Percentiles rank a stretch among this genome's conserved stretches.
Evolutionary conservation across 179 eudicot genomes (phyloP).

Genomic region (Carnegiea gigantea): DNA sequence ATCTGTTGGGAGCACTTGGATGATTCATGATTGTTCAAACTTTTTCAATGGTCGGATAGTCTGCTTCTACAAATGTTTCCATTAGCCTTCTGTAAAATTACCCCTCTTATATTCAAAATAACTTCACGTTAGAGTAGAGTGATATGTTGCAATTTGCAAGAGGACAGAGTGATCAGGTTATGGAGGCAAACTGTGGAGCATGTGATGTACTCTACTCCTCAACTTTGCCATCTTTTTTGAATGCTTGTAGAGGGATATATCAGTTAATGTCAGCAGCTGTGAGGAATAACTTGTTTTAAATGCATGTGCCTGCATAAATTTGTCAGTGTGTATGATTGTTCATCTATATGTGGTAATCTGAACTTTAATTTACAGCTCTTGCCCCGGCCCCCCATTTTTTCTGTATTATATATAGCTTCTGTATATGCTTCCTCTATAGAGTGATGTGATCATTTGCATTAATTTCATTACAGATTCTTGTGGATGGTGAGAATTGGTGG

Average conservation of each 20-base stretch:
- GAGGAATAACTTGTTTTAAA: neutral
- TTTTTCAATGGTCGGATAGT: neutral
- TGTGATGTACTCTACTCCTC: neutral
- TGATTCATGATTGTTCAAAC: neutral
- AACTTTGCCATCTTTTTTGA: neutral
- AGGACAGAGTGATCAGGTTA: neutral
- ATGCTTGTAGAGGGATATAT: neutral
- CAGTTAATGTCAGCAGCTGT: neutral
- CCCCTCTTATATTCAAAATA: neutral
- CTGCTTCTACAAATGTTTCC: neutral
- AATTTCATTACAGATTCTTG: constrained; percentile 52
- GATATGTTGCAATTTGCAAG: neutral
- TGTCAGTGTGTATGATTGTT: neutral
- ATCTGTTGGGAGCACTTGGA: neutral
- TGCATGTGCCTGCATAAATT: neutral
- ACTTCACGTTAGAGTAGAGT: neutral
- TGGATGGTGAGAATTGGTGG: constrained; percentile 99
- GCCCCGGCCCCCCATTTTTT: neutral
- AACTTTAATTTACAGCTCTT: neutral
- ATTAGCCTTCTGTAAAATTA: neutral
- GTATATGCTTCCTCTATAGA: neutral
- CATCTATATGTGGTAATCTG: neutral
- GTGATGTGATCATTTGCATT: neutral
- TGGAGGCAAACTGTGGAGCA: neutral
- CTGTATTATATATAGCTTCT: neutral